Base-by-base conservation (phyloP, 1,284 basidiomycete species). In the Somion occarium region DNA sequence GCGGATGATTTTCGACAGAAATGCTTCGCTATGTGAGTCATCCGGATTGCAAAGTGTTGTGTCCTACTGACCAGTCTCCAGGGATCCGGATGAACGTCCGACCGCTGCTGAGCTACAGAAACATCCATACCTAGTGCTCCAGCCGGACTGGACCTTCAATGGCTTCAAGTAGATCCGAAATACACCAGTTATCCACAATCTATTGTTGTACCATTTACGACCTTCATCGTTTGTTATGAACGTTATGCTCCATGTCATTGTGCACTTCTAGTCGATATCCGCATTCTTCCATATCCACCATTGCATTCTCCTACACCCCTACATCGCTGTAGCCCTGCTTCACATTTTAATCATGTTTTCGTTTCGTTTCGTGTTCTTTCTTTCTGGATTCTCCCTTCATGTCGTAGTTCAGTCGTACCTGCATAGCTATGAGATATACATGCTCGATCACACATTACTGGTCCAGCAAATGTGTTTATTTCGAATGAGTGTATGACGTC, bases 1-100 rank as follows among this genome's bases (percentile, higher is more conserved):
- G 94, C 91, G 7, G 79, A 89, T 54, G 90, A 96, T 64, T 98
- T 99, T 67, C 78, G 96, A 58, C 76, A 79, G 59, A 84, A 85
- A 65, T 98, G 97, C 69, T 94, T 99, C 63, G 88, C 91, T 5
- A 87, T 92, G 91, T 91, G 63, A 60, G 87, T 71, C 12, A 44
- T 46, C 25, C 44, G 45, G n/a, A n/a, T n/a, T 34, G 30, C 7
- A 15, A 34, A 15, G 7, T 34, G 30, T 15, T 7, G 15, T 34
- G 15, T 7, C 15, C 7, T 34, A 37, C 47, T 44, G 3, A 48
- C 53, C 19, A 18, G 53, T 59, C 37, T 54, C 38, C 56, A 92
- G 91, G 57, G 87, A 98, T 64, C 93, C 96, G 3, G 84, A 87
- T 44, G 79, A 88, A 54, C 84, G 97, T 27, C 93, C 96, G 0